phyloP scores from a whole-genome alignment of 2,329 filamentous ascomycete genomes.

The Alternaria sp. region DNA sequence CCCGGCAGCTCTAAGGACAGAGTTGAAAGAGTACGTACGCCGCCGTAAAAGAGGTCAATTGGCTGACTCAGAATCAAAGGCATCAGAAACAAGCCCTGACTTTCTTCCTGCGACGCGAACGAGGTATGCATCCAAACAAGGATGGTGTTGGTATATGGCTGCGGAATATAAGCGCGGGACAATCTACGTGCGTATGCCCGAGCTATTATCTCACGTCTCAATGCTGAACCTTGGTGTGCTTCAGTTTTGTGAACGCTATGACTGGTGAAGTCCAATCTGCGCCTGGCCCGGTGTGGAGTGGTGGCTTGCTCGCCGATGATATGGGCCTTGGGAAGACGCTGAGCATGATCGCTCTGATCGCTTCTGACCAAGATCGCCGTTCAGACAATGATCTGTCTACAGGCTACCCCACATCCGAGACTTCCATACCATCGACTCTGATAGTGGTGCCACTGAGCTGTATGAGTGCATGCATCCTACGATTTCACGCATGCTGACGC shows the following conservation, averaged over 20 bases:
- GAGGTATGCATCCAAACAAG: conserved; percentile 5
- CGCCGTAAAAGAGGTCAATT: fast-evolving
- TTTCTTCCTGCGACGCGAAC: conserved; percentile 16
- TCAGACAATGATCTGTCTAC: not conserved
- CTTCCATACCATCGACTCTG: not conserved
- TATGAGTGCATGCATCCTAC: not conserved
- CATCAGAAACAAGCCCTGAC: conserved; percentile 17
- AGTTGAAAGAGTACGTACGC: not conserved
- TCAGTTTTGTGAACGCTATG: not conserved
- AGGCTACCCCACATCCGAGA: not conserved
- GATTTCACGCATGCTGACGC: not conserved
- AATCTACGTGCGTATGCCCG: not conserved
- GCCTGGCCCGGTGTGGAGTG: not conserved
- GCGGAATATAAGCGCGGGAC: not conserved
- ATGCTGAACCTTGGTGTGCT: not conserved
- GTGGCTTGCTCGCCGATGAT: conserved; percentile 19
- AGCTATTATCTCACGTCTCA: not conserved
- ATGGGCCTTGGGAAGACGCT: conserved; percentile 27
- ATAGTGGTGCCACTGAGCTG: not conserved
- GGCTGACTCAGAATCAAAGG: not conserved
- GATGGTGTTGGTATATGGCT: conserved; percentile 11
- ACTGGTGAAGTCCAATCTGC: not conserved
- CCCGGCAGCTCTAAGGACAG: not conserved
- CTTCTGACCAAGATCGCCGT: not conserved
- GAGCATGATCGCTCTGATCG: conserved; percentile 20